phyloP scores from a whole-genome alignment of 148 eudicot genomes.

The Spergularia bocconei region DNA sequence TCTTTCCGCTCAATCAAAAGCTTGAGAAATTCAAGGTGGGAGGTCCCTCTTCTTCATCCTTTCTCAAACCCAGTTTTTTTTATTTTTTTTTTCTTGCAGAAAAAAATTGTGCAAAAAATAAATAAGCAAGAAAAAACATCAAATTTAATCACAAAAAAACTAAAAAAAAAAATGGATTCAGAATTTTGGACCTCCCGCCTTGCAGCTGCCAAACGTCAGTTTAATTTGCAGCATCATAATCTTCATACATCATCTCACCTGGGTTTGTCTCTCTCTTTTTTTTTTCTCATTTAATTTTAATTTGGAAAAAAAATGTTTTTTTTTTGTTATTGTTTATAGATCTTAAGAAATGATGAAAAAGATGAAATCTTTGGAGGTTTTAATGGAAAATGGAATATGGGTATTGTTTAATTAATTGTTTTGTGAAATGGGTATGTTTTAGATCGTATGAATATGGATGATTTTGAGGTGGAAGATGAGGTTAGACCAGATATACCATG shows the following conservation, averaged over 20 bases:
- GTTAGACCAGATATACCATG: slow-evolving; percentile 73
- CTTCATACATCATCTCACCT: slow-evolving; percentile 43
- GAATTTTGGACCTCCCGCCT: slow-evolving; percentile 84
- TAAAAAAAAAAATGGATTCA: slow-evolving; percentile 53
- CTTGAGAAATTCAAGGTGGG: slow-evolving; percentile 3
- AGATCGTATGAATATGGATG: slow-evolving; percentile 84
- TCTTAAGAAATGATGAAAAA: background rate
- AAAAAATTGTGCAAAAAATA: slow-evolving; percentile 10
- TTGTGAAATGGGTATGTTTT: slow-evolving; percentile 27
- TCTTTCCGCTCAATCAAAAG: background rate
- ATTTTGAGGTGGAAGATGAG: slow-evolving; percentile 79
- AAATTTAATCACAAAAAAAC: background rate
- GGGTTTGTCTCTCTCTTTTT: slow-evolving; percentile 36
- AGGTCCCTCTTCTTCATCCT: background rate
- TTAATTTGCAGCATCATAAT: slow-evolving; percentile 50
- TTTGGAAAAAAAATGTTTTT: background rate
- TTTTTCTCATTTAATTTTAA: background rate
- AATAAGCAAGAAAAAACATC: no score
- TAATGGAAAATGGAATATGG: slow-evolving; percentile 11
- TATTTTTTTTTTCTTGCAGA: background rate
- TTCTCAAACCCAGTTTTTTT: background rate
- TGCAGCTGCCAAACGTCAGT: slow-evolving; percentile 78
- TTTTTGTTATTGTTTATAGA: slow-evolving; percentile 5
- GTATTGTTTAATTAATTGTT: slow-evolving; percentile 14
- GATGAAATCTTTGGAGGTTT: background rate